These are phyloP conservation scores for Diaporthe ampelina DNA, from an alignment of 2,329 filamentous ascomycete genomes.

Conservation along the genomic window DNA sequence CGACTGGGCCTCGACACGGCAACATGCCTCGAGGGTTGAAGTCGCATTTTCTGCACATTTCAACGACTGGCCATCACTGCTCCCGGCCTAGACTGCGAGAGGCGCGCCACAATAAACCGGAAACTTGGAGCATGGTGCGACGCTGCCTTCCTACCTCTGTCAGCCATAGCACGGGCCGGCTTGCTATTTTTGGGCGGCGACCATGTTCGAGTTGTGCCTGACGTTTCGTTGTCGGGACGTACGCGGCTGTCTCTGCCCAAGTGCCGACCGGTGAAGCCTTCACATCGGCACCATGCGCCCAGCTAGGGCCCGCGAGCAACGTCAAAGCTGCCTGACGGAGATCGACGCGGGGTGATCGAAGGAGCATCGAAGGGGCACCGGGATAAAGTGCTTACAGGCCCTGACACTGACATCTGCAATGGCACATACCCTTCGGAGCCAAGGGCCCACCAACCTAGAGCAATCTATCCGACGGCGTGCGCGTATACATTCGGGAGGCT, in stretches of 20 bases:
- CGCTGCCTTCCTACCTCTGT: background rate
- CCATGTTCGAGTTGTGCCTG: background rate
- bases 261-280: slow-evolving; percentile 26
- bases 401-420: slow-evolving; percentile 39
- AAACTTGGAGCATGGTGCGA: slow-evolving; percentile 37
- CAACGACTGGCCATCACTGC: slow-evolving; percentile 34
- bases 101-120: slow-evolving; percentile 38
- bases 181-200: slow-evolving; percentile 28
- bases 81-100: slow-evolving; percentile 26
- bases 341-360: background rate
- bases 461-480: background rate
- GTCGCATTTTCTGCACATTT: background rate
- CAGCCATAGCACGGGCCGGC: background rate
- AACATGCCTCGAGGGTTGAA: slow-evolving; percentile 23
- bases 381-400: slow-evolving; percentile 28
- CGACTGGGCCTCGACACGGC: slow-evolving; percentile 29
- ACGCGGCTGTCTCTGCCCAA: slow-evolving; percentile 32
- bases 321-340: slow-evolving; percentile 26
- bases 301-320: slow-evolving; percentile 1
- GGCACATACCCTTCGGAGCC: slow-evolving; percentile 5
- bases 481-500: slow-evolving; percentile 18
- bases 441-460: slow-evolving; percentile 15
- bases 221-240: slow-evolving; percentile 10
- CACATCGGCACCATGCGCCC: background rate
- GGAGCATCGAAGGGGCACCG: too few species aligned